phyloP scores from a whole-genome alignment of 2,329 filamentous ascomycete species.

The Hypoxylon rubiginosum region DNA sequence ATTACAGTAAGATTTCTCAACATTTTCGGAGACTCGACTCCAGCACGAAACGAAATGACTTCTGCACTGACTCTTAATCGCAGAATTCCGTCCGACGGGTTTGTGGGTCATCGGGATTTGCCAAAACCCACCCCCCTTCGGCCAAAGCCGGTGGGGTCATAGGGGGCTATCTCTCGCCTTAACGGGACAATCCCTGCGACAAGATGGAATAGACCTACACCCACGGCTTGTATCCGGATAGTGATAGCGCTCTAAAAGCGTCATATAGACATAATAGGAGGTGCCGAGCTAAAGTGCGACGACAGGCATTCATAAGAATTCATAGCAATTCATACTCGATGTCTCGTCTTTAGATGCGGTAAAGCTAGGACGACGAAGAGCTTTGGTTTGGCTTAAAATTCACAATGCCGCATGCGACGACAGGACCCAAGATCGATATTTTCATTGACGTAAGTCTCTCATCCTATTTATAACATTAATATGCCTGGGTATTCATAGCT shows the following conservation, averaged over 20 bases:
- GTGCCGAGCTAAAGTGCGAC: not conserved
- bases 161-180: not conserved
- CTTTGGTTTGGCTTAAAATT: not conserved
- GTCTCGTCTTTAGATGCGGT: not conserved
- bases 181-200: not conserved
- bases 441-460: slow-evolving; percentile 38
- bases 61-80: not conserved
- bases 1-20: slow-evolving; percentile 1
- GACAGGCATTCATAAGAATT: no score
- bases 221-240: not conserved
- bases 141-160: not conserved
- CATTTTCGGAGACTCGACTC: not conserved
- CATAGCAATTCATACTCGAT: slow-evolving; percentile 3
- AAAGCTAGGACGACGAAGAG: not conserved
- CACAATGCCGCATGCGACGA: slow-evolving; percentile 25
- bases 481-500: slow-evolving; percentile 3
- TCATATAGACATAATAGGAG: not conserved
- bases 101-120: slow-evolving; percentile 1
- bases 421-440: slow-evolving; percentile 38
- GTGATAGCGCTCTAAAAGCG: not conserved
- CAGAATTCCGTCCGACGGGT: not conserved
- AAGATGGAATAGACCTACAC: no score
- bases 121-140: not conserved
- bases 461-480: not conserved
- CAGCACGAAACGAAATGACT: not conserved